Evolutionary conservation across 495 filamentous ascomycete genomes (phyloP).

Genomic region (Friedmanniomyces endolithicus): DNA sequence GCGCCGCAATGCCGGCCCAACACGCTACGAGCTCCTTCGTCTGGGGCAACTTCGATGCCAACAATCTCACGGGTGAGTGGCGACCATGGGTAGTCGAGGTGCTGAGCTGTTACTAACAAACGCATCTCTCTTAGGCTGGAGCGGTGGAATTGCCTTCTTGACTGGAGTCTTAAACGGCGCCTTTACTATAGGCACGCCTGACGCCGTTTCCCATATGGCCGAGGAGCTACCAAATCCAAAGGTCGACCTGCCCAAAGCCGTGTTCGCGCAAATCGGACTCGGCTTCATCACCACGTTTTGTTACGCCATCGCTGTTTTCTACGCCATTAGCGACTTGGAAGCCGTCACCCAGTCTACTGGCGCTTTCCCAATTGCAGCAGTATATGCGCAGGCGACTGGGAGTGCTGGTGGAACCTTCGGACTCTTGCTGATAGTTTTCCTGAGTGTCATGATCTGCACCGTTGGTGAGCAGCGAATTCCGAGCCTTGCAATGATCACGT

Average conservation of each 20-base stretch:
- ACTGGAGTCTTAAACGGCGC: slow-evolving; percentile 70
- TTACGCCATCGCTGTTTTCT: slow-evolving; percentile 63
- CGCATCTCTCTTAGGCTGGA: too few relatives aligned
- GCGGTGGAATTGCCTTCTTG: slow-evolving; percentile 64
- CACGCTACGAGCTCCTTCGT: slow-evolving; percentile 42
- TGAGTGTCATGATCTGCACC: slow-evolving; percentile 48
- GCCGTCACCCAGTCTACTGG: slow-evolving; percentile 42
- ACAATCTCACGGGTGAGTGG: slow-evolving; percentile 32
- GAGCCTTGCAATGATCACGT: too few relatives aligned
- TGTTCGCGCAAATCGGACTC: slow-evolving; percentile 34
- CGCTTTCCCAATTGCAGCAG: slow-evolving; percentile 61
- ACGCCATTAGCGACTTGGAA: slow-evolving; percentile 53
- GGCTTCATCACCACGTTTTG: slow-evolving; percentile 57
- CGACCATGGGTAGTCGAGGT: neutral
- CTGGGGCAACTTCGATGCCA: slow-evolving; percentile 36
- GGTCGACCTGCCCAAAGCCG: slow-evolving; percentile 48
- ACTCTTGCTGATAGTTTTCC: slow-evolving; percentile 56
- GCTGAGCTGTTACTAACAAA: neutral
- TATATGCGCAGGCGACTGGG: slow-evolving; percentile 65
- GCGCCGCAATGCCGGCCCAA: slow-evolving; percentile 57
- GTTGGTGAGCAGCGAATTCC: slow-evolving; percentile 32
- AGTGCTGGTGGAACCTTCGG: slow-evolving; percentile 47
- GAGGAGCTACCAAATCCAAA: slow-evolving; percentile 65
- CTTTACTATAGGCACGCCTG: slow-evolving; percentile 68
- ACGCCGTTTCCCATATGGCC: slow-evolving; percentile 58